These are phyloP conservation scores for Phytophthora europaea DNA, from an alignment of 352 stramenopile genomes.

Conservation along the genomic window DNA sequence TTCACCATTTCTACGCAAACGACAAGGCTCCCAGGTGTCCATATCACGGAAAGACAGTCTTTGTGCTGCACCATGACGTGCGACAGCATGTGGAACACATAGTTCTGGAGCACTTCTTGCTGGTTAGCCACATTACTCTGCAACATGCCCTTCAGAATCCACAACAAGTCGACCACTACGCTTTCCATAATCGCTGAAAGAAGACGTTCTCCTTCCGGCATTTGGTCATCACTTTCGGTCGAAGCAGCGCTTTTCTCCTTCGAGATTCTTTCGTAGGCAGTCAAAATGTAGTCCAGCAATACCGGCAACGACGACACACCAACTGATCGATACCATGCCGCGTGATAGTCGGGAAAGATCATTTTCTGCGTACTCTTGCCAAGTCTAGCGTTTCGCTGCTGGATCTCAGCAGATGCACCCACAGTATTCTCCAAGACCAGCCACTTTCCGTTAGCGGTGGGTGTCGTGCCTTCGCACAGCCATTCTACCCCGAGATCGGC, in stretches of 20 bases:
- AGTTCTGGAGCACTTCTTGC: conserved; percentile 64
- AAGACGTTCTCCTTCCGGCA: conserved; percentile 1
- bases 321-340: conserved; percentile 65
- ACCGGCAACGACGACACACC: conserved; percentile 63
- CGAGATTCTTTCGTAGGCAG: conserved; percentile 50
- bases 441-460: conserved; percentile 68
- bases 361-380: conserved; percentile 68
- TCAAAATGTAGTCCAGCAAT: conserved; percentile 75
- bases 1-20: conserved; percentile 76
- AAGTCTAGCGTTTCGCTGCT: conserved; percentile 75
- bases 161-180: conserved; percentile 70
- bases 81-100: conserved; percentile 73
- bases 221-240: not conserved
- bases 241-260: conserved; percentile 6
- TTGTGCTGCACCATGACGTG: conserved; percentile 69
- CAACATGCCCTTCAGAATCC: conserved; percentile 76
- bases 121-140: conserved; percentile 64
- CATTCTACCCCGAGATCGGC: conserved; percentile 76
- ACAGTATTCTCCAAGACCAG: conserved; percentile 64
- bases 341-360: conserved; percentile 47
- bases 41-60: conserved; percentile 47
- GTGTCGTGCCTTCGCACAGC: conserved; percentile 63
- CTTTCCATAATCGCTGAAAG: conserved; percentile 50
- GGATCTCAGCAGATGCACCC: conserved; percentile 73
- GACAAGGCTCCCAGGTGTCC: conserved; percentile 74